Conservation (phyloP, 2,329 filamentous ascomycete genomes). For the Diaporthe destruens region DNA sequence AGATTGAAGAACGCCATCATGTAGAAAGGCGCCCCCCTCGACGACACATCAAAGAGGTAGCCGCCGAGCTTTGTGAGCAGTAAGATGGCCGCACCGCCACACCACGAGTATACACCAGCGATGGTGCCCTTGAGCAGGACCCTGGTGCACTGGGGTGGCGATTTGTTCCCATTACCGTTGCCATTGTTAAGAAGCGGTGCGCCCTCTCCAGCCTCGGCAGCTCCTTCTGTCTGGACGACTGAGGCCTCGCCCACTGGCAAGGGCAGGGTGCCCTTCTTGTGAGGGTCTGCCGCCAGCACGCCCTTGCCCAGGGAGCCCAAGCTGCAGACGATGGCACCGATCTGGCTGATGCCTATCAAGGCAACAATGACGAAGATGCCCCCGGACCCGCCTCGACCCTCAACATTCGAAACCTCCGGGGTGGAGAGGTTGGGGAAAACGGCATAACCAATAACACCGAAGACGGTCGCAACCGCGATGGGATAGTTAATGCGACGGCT, state of each 20-base stretch:
- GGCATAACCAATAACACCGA: constrained; percentile 84
- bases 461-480: constrained; percentile 76
- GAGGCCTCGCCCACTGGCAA: constrained; percentile 44
- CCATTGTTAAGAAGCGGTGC: constrained; percentile 53
- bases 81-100: constrained; percentile 89
- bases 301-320: constrained; percentile 88
- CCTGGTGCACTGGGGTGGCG: constrained; percentile 54
- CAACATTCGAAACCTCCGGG: constrained; percentile 76
- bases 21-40: constrained; percentile 87
- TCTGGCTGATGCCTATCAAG: constrained; percentile 91
- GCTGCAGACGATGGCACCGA: constrained; percentile 95
- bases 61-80: constrained; percentile 93
- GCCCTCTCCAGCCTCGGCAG: constrained; percentile 45
- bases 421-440: constrained; percentile 81
- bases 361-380: constrained; percentile 82
- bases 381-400: constrained; percentile 75
- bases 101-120: constrained; percentile 92
- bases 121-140: constrained; percentile 89
- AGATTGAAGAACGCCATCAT: constrained; percentile 93
- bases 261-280: constrained; percentile 22
- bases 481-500: constrained; percentile 78
- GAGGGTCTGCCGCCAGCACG: constrained; percentile 70
- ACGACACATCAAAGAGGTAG: constrained; percentile 82
- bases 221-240: constrained; percentile 40
- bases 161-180: constrained; percentile 42